Evolutionary conservation across 2,329 filamentous ascomycete species (phyloP).

Genomic region (Stemphylium beticola): DNA sequence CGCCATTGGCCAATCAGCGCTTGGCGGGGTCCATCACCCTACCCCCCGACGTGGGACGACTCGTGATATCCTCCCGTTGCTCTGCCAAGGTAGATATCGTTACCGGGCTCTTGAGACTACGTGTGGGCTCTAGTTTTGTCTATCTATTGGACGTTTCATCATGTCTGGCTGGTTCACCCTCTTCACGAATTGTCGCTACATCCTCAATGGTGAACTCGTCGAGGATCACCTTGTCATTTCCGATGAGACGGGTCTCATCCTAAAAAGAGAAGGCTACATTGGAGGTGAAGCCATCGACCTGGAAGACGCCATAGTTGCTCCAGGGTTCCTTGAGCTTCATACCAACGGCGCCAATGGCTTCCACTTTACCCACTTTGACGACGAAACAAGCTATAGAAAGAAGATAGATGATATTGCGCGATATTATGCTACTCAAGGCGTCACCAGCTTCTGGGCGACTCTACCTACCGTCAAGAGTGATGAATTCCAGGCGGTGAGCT

Average conservation of each 20-base stretch:
- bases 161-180: slow-evolving; percentile 54
- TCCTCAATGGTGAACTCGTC: slow-evolving; percentile 52
- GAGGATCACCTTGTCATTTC: slow-evolving; percentile 55
- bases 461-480: slow-evolving; percentile 58
- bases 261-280: slow-evolving; percentile 52
- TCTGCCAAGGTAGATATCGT: slow-evolving; percentile 6
- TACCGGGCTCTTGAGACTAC: slow-evolving; percentile 7
- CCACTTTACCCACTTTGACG: slow-evolving; percentile 60
- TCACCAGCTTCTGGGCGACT: slow-evolving; percentile 62
- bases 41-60: slow-evolving; percentile 12
- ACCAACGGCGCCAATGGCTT: slow-evolving; percentile 62
- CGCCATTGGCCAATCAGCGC: slow-evolving; percentile 17
- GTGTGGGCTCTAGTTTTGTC: background rate
- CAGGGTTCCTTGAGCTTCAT: slow-evolving; percentile 63
- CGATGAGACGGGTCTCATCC: slow-evolving; percentile 52
- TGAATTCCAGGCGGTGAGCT: slow-evolving; percentile 53
- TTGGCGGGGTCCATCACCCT: slow-evolving; percentile 12
- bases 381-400: slow-evolving; percentile 50
- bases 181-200: slow-evolving; percentile 55
- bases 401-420: slow-evolving; percentile 56
- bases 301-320: slow-evolving; percentile 58
- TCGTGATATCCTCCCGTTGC: slow-evolving; percentile 5
- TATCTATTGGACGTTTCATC: slow-evolving; percentile 1
- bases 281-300: slow-evolving; percentile 56
- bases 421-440: slow-evolving; percentile 59